Conservation (phyloP, 78 protist species). For the Creolimax fragrantissima region DNA sequence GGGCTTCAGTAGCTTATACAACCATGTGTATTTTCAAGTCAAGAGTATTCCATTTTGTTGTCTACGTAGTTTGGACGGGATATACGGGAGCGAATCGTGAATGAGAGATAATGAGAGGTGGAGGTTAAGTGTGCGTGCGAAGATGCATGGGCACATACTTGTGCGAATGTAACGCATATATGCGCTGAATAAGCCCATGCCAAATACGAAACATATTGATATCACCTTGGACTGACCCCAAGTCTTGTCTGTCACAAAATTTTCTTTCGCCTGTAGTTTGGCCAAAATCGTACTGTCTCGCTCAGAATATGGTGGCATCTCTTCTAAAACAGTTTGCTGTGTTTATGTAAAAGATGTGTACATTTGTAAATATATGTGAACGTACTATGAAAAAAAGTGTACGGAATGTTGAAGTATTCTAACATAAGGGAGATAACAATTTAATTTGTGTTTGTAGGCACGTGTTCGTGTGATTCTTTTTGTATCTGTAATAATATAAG, state of each 20-base stretch:
- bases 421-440: too few species aligned
- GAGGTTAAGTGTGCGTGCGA: neutral
- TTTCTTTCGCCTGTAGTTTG: neutral
- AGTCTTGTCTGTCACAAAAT: neutral
- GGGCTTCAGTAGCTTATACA: too few species aligned
- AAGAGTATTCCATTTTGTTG: too few species aligned
- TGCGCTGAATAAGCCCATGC: neutral
- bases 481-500: neutral
- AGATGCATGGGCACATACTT: neutral
- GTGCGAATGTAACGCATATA: neutral
- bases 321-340: constrained; percentile 34
- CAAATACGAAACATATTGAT: neutral
- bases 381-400: too few species aligned
- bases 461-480: neutral
- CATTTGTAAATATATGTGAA: too few species aligned
- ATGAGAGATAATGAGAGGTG: neutral
- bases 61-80: too few species aligned
- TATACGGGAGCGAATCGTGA: too few species aligned
- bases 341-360: neutral
- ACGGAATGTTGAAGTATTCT: too few species aligned
- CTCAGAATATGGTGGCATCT: constrained; percentile 70
- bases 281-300: constrained; percentile 32
- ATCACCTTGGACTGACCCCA: neutral
- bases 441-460: neutral
- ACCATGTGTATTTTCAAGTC: too few species aligned